Evolutionary conservation across 257 asterid genomes (phyloP), one percentile per base, ranked within the genome.

Genomic region (Verbena officinalis): DNA sequence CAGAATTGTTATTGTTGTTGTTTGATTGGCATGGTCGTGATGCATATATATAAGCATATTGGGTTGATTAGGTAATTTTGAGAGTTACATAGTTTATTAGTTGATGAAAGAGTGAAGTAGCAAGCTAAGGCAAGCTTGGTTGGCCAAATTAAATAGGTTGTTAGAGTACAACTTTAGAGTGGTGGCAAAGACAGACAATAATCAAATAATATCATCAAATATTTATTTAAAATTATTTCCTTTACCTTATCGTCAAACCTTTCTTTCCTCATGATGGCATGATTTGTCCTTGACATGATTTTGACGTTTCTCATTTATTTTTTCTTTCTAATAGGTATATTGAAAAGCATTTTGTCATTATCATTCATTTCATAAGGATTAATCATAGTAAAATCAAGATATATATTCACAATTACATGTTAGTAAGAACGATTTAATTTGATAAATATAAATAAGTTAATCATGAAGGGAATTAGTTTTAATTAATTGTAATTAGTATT

Each of bases 81-180:
- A 46, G 30, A 58, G 27, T 24, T 16, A 20, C 8, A 30, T 68
- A 44, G 27, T 62, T 50, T 55, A 55, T 27, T 50, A 11, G 34
- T 5, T 60, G 45, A 42, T 22, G 4, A 64, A 46, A 31, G 27
- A 48, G 24, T 39, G 36, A n/a, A 52, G 57, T 22, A 17, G 67
- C 40, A 36, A n/a, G n/a, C n/a, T n/a, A n/a, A 36, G 39, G 59
- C 55, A 38, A 62, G 62, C 30, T 59, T 53, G 43, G 45, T 44
- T 19, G n/a, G 59, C 72, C 65, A 72, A 63, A n/a, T n/a, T n/a
- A n/a, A n/a, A n/a, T 58, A 67, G 61, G 49, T 60, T 42, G 77
- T 67, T 76, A 65, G 45, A 62, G 46, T 54, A 67, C 71, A 33
- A 66, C 72, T 34, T 62, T 76, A 67, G 81, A 72, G 80, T 74